These are phyloP conservation scores for Middelhovenomyces tepae DNA, from an alignment of 805 yeast genomes.

Conservation along the genomic window DNA sequence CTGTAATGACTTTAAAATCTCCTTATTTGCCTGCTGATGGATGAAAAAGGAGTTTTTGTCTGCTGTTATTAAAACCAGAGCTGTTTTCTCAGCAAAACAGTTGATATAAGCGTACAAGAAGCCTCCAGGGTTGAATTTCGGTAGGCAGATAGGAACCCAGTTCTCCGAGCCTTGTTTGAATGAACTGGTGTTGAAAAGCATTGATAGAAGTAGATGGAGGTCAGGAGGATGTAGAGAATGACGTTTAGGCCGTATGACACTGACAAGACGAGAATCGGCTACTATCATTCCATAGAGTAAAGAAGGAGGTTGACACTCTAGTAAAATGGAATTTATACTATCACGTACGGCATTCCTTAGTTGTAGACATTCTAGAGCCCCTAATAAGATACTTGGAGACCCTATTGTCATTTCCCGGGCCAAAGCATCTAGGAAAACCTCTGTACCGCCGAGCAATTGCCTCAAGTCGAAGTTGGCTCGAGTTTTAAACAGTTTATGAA, in stretches of 20 bases:
- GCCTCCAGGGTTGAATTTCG: constrained; percentile 82
- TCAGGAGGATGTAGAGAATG: constrained; percentile 81
- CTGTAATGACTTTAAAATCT: constrained; percentile 38
- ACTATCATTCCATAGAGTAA: constrained; percentile 70
- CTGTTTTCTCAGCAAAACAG: constrained; percentile 36
- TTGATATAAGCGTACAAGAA: constrained; percentile 76
- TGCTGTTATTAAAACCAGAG: constrained; percentile 49
- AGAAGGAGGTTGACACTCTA: constrained; percentile 41
- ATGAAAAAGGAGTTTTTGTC: constrained; percentile 73
- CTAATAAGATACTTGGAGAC: constrained; percentile 52
- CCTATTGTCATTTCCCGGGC: constrained; percentile 43
- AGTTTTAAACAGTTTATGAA: constrained; percentile 55
- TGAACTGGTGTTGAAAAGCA: constrained; percentile 53
- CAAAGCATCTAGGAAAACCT: constrained; percentile 61
- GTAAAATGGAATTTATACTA: constrained; percentile 46
- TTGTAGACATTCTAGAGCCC: constrained; percentile 56
- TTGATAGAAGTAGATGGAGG: constrained; percentile 60
- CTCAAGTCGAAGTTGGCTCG: constrained; percentile 78
- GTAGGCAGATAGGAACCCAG: constrained; percentile 91
- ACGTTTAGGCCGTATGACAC: constrained; percentile 63
- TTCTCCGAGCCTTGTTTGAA: constrained; percentile 53
- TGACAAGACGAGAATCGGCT: constrained; percentile 55
- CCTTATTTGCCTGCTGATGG: constrained; percentile 52
- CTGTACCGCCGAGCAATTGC: constrained; percentile 65
- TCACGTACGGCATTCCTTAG: constrained; percentile 50